Conservation (phyloP, 371 early-diverging fungal genomes). For the Conidiobolus incongruus region DNA sequence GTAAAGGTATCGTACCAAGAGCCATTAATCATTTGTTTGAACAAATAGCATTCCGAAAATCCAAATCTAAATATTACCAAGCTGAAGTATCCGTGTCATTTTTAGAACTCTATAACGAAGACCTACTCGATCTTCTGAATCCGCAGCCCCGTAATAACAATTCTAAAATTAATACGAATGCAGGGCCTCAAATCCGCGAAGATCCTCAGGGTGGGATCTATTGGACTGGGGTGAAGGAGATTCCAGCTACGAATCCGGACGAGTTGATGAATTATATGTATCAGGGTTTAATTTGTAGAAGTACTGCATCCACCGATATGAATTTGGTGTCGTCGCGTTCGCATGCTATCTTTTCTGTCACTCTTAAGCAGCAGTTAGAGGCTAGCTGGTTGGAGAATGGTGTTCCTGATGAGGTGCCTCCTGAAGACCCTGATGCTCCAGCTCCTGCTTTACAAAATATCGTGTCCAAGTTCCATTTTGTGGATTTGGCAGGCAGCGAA, state of each 20-base stretch:
- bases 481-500: constrained; percentile 99
- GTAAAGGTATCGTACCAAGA: constrained; percentile 60
- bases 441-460: constrained; percentile 10
- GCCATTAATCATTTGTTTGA: constrained; percentile 64
- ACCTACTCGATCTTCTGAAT: constrained; percentile 60
- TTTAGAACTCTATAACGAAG: constrained; percentile 97
- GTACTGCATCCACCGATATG: constrained; percentile 93
- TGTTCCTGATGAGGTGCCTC: too few relatives aligned
- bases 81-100: constrained; percentile 47
- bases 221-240: constrained; percentile 77
- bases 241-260: constrained; percentile 37
- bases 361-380: constrained; percentile 15
- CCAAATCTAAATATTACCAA: constrained; percentile 13
- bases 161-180: constrained; percentile 1
- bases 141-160: constrained; percentile 12
- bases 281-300: constrained; percentile 65
- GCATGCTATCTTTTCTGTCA: constrained; percentile 93
- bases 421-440: constrained; percentile 13
- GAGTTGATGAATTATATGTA: constrained; percentile 35
- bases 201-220: constrained; percentile 74
- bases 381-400: constrained; percentile 6
- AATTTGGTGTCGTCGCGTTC: constrained; percentile 88
- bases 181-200: constrained; percentile 45
- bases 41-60: constrained; percentile 6
- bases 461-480: constrained; percentile 89